Conservation (phyloP, 1,284 basidiomycete genomes). For the Pterula multifida region DNA sequence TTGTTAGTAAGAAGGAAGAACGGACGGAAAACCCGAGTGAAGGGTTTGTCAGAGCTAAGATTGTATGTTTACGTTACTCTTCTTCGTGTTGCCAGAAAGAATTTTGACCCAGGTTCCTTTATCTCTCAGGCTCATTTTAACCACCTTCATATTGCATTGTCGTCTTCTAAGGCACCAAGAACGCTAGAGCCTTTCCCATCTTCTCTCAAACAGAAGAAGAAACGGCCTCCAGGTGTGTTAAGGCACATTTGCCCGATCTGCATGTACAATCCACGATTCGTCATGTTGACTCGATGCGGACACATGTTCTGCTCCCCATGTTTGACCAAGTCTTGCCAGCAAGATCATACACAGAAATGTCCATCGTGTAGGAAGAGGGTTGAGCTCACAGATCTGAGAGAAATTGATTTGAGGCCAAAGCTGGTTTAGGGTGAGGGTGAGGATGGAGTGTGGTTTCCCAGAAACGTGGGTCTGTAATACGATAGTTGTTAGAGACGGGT, state of each 20-base stretch:
- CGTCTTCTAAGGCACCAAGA: neutral
- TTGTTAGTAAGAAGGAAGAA: neutral
- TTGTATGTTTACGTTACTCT: neutral
- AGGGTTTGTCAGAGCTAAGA: neutral
- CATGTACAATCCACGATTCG: neutral
- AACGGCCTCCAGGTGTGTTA: neutral
- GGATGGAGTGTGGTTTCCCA: too few relatives aligned
- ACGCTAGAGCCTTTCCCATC: neutral
- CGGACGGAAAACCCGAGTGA: neutral
- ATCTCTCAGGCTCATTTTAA: neutral
- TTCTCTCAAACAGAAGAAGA: neutral
- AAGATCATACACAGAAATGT: neutral
- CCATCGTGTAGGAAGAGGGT: neutral
- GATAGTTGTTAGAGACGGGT: too few relatives aligned
- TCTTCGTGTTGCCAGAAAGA: neutral
- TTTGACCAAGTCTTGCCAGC: neutral
- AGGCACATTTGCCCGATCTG: neutral
- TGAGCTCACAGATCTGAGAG: neutral
- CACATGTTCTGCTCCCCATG: neutral
- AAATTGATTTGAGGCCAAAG: neutral
- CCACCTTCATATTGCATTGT: neutral
- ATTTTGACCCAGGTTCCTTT: neutral
- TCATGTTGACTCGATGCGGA: neutral
- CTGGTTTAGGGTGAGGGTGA: too few relatives aligned
- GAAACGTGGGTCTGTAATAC: too few relatives aligned